Evolutionary conservation across 805 yeast genomes (phyloP), one percentile per base, ranked within the genome.

Genomic region (Isabelozyma pseudorhagii): DNA sequence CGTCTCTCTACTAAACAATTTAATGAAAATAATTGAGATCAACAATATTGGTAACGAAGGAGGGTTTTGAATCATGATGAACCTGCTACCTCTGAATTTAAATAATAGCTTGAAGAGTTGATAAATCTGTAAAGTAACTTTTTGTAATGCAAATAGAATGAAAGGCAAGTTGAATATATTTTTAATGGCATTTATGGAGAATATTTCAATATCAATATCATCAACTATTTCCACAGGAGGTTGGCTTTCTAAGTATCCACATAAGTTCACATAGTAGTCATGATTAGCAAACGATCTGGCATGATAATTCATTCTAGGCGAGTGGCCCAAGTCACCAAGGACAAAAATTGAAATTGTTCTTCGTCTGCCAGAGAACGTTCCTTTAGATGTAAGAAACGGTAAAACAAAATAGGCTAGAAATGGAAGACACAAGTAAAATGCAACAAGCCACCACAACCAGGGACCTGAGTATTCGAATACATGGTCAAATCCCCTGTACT

Each of bases 261-360:
- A 87, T 34, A 94, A 66, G 50, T 86, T 89, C 4, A 94, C 98
- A 43, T 75, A 72, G 65, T 84, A 87, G 0, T 91, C 94, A 14
- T 72, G 67, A 31, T 75, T 66, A n/a, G 87, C 79, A 57, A 94
- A 83, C 48, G 93, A 85, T 50, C 76, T 69, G 0, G 96, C 96
- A 64, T 94, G 99, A 67, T 93, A 88, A 56, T 85, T 79, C 87
- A 93, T 94, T 51, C 99, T 76, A 6, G 99, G 99, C 0, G 97
- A 92, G 62, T 91, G 96, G 11, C 97, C 97, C 47, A 94, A 63
- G 62, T 93, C 98, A 1, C 99, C 99, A 15, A 94, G 71, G 2
- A 94, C 99, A 54, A 89, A 78, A 15, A 94, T 82, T 8, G 87
- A 77, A 5, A 89, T 83, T 46, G 89, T 79, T 53, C 76, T 81